Conservation (phyloP, 148 eudicot genomes). For the Suaeda aralocaspica region DNA sequence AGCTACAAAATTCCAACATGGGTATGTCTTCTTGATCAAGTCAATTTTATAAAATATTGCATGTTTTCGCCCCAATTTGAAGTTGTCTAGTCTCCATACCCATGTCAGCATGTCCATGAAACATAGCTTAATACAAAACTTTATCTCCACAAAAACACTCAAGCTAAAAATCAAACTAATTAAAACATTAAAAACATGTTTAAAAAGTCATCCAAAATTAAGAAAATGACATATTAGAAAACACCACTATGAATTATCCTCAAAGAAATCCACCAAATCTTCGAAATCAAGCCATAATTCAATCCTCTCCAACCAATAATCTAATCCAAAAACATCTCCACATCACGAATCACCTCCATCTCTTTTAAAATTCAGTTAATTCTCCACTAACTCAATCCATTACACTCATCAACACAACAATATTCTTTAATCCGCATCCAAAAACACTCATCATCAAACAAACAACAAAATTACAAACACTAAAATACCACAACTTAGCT, state of each 20-base stretch:
- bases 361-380: not conserved
- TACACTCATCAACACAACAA: not conserved
- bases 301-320: not conserved
- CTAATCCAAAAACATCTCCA: not conserved
- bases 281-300: not conserved
- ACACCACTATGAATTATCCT: not conserved
- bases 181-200: too few relatives aligned
- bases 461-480: not conserved
- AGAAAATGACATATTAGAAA: not conserved
- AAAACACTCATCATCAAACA: not conserved
- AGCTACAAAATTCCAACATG: not conserved
- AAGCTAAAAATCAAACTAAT: not conserved
- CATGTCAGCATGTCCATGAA: slow-evolving; percentile 10
- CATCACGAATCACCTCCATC: not conserved
- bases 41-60: not conserved
- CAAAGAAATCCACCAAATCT: not conserved
- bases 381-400: not conserved
- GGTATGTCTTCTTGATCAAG: not conserved
- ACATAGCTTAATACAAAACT: not conserved
- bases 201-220: not conserved
- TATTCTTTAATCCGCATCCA: not conserved
- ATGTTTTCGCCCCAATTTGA: not conserved
- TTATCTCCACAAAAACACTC: not conserved
- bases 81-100: not conserved
- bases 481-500: too few relatives aligned